phyloP scores from a whole-genome alignment of 2,329 filamentous ascomycete species.

The Cercospora sp. region DNA sequence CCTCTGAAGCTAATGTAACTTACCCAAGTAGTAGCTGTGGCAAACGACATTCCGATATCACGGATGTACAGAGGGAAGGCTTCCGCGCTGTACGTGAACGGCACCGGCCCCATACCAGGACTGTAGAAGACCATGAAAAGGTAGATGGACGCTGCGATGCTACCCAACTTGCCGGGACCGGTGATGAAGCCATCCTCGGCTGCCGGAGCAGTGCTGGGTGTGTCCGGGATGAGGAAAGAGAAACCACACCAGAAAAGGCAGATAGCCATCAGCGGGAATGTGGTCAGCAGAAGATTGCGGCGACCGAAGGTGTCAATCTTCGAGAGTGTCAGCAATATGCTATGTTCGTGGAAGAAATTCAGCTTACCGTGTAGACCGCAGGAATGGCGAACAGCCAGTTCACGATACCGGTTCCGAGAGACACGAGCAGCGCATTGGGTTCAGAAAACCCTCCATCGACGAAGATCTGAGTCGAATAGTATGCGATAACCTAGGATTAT shows the following conservation, averaged over 20 bases:
- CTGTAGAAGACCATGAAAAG: constrained; percentile 35
- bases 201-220: constrained; percentile 9
- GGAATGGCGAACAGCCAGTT: constrained; percentile 26
- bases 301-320: constrained; percentile 48
- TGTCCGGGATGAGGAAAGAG: constrained; percentile 40
- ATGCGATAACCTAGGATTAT: constrained; percentile 33
- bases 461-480: constrained; percentile 36
- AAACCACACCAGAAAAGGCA: constrained; percentile 52
- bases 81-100: constrained; percentile 52
- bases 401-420: constrained; percentile 35
- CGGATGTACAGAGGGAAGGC: constrained; percentile 47
- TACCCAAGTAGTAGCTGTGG: constrained; percentile 57
- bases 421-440: constrained; percentile 34
- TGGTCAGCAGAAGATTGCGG: constrained; percentile 46
- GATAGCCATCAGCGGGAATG: constrained; percentile 48
- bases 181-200: constrained; percentile 14
- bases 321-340: constrained; percentile 34
- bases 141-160: constrained; percentile 43
- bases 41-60: constrained; percentile 44
- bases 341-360: not conserved
- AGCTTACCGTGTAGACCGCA: constrained; percentile 22
- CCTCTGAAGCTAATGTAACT: not conserved
- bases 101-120: constrained; percentile 43
- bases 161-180: constrained; percentile 36
- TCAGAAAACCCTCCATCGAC: constrained; percentile 29